Evolutionary conservation across 768 basidiomycete genomes (phyloP).

Genomic region (Lyophyllum atratum): DNA sequence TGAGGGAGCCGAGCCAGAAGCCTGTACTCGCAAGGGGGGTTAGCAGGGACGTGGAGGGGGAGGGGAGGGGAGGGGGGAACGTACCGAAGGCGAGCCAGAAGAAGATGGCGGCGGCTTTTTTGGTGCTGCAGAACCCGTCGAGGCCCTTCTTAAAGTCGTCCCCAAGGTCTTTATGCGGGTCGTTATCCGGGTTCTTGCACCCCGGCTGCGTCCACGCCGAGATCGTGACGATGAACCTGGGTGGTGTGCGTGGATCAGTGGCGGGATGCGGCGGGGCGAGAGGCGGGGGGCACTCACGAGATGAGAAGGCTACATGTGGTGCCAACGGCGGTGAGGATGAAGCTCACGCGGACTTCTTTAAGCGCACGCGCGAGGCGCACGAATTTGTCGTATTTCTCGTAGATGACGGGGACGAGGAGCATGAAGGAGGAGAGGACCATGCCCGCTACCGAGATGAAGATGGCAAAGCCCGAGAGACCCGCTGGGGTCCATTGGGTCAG

Average conservation of each 20-base stretch:
- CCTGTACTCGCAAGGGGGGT: constrained; percentile 37
- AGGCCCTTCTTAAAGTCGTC: constrained; percentile 68
- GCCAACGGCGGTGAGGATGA: constrained; percentile 80
- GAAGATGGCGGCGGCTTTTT: constrained; percentile 88
- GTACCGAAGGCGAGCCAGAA: constrained; percentile 84
- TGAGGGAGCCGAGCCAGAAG: constrained; percentile 74
- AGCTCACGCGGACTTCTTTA: constrained; percentile 78
- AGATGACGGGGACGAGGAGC: constrained; percentile 74
- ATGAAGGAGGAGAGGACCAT: constrained; percentile 77
- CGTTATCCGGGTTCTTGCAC: constrained; percentile 82
- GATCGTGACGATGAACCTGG: constrained; percentile 73
- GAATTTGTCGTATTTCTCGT: constrained; percentile 85
- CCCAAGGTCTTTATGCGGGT: constrained; percentile 72
- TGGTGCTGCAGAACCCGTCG: constrained; percentile 86
- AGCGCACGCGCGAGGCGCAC: constrained; percentile 77
- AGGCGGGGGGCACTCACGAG: constrained; percentile 52
- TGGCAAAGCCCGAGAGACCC: constrained; percentile 81
- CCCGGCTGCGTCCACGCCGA: constrained; percentile 89
- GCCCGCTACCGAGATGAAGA: constrained; percentile 75
- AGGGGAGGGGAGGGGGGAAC: constrained; percentile 22
- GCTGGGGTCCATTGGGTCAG: constrained; percentile 45
- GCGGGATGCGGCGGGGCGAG: constrained; percentile 1
- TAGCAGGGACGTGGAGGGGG: neutral
- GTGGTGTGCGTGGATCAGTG: neutral
- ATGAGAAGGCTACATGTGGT: constrained; percentile 68